Percentiles rank a stretch among this genome's conserved stretches.
These are phyloP conservation scores for Noccaea caerulescens DNA, from an alignment of 345 rosid genomes.

Conservation along the genomic window DNA sequence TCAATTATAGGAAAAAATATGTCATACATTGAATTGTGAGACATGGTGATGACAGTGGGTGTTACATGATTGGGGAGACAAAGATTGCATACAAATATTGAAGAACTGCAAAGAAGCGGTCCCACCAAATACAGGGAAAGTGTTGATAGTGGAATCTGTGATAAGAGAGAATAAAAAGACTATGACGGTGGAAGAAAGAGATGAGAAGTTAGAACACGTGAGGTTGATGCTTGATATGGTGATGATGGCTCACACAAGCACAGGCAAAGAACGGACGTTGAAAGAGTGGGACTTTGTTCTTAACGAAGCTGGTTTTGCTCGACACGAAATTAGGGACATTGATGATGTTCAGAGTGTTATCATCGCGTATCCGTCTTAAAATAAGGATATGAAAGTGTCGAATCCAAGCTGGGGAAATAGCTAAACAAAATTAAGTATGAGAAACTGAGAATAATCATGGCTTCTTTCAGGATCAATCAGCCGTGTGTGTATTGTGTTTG, in stretches of 20 bases:
- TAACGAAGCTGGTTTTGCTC: constrained; percentile 57
- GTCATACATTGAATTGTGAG: not conserved
- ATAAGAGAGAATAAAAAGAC: constrained; percentile 43
- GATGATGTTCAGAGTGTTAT: constrained; percentile 54
- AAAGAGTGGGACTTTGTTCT: constrained; percentile 72
- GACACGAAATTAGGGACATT: constrained; percentile 48
- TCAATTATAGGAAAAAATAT: too few relatives aligned
- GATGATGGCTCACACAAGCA: constrained; percentile 70
- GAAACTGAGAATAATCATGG: not conserved
- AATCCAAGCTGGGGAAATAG: not conserved
- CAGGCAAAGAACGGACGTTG: constrained; percentile 67
- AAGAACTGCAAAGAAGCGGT: constrained; percentile 71
- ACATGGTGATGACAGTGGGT: constrained; percentile 51
- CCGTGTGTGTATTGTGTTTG: constrained; percentile 7
- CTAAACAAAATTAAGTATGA: not conserved
- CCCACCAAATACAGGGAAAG: constrained; percentile 57
- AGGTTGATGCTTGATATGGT: constrained; percentile 70
- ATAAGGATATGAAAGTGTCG: not conserved
- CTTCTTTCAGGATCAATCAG: not conserved
- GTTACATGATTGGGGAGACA: constrained; percentile 75
- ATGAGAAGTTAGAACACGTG: constrained; percentile 46
- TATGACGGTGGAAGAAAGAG: constrained; percentile 32
- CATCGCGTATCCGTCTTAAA: constrained; percentile 51
- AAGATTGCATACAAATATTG: constrained; percentile 63
- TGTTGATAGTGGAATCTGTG: constrained; percentile 62